Conservation (phyloP, 192 early-diverging fungal genomes). For the Coemansia guatemalensis region DNA sequence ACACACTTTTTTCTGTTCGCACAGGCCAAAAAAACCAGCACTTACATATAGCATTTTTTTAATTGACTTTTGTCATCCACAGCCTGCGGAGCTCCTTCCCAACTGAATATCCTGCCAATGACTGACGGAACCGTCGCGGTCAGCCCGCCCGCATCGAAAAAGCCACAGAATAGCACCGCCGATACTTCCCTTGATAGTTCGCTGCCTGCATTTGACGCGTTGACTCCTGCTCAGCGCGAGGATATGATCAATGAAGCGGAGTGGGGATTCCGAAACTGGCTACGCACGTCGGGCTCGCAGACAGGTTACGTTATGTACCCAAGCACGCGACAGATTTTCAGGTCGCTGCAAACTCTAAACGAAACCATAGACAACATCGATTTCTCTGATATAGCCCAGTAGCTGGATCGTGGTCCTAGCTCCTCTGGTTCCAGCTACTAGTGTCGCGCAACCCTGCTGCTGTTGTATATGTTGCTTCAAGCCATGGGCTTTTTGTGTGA, state of each 20-base stretch:
- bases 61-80: too few relatives aligned
- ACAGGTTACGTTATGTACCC: slow-evolving; percentile 47
- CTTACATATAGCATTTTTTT: too few relatives aligned
- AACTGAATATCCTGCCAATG: background rate
- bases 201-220: background rate
- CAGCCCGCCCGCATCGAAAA: slow-evolving; percentile 19
- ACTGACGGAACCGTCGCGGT: slow-evolving; percentile 24
- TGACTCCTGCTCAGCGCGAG: slow-evolving; percentile 30
- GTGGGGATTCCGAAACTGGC: slow-evolving; percentile 40
- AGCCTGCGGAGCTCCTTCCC: too few relatives aligned
- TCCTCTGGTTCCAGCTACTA: too few relatives aligned
- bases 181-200: background rate
- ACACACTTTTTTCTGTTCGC: too few relatives aligned
- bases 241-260: slow-evolving; percentile 36
- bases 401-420: background rate
- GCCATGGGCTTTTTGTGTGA: too few relatives aligned
- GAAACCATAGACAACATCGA: slow-evolving; percentile 27
- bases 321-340: slow-evolving; percentile 45
- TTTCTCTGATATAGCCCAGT: slow-evolving; percentile 34
- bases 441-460: too few relatives aligned
- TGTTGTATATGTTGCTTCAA: too few relatives aligned
- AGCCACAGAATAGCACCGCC: background rate
- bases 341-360: slow-evolving; percentile 31
- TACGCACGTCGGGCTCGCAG: slow-evolving; percentile 20
- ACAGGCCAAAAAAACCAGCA: too few relatives aligned